These are phyloP conservation scores for Bombardia bombarda DNA, from an alignment of 495 filamentous ascomycete genomes.

Conservation along the genomic window DNA sequence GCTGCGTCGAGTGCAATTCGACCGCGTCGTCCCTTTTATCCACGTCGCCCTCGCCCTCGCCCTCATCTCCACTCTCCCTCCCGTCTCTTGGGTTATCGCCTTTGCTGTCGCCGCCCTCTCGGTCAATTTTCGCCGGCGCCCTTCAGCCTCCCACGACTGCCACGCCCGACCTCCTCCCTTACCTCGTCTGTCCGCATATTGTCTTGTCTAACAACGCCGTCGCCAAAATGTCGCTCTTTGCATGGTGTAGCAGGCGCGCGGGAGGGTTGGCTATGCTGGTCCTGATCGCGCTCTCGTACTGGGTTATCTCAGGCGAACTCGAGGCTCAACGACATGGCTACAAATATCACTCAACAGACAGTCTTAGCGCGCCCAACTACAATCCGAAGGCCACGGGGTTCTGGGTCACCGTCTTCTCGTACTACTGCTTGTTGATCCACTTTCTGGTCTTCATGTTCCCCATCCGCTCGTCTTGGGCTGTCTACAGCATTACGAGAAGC, in stretches of 20 bases:
- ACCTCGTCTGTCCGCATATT: constrained; percentile 3
- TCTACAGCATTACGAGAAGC: constrained; percentile 37
- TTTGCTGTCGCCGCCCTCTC: constrained; percentile 1
- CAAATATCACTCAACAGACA: constrained; percentile 36
- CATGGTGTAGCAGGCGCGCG: constrained; percentile 38
- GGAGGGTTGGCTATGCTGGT: constrained; percentile 42
- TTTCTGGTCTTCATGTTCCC: constrained; percentile 45
- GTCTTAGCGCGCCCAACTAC: constrained; percentile 30
- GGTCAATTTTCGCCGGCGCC: constrained; percentile 8
- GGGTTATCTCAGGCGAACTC: constrained; percentile 37
- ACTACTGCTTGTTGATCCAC: constrained; percentile 47
- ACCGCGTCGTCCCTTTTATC: constrained; percentile 13
- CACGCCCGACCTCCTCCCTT: constrained; percentile 1
- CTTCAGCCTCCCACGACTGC: constrained; percentile 2
- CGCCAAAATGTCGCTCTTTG: constrained; percentile 36
- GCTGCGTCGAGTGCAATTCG: constrained; percentile 13
- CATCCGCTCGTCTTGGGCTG: constrained; percentile 44
- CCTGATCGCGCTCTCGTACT: constrained; percentile 35
- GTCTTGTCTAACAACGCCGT: neutral
- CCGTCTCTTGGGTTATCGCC: constrained; percentile 1
- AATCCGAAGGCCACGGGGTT: constrained; percentile 24
- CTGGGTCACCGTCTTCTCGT: constrained; percentile 37
- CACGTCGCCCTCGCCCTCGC: constrained; percentile 13
- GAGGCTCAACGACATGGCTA: constrained; percentile 35
- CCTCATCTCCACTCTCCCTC: neutral